Percentiles rank a stretch among this genome's conserved stretches.
Conservation (phyloP, 495 filamentous ascomycete species). For the Aspergillus conjunctus region DNA sequence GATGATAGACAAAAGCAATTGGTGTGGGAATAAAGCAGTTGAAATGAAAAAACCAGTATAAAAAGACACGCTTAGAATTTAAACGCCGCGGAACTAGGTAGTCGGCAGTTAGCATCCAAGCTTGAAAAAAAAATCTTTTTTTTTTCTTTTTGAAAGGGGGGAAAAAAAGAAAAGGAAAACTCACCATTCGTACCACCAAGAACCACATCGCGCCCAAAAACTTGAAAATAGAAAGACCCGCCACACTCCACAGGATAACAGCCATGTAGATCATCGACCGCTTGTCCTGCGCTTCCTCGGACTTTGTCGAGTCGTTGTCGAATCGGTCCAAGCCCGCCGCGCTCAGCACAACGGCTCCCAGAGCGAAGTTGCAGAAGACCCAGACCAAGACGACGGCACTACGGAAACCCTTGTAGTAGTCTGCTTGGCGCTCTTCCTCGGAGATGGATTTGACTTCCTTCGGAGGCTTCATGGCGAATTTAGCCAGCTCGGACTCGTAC, state of each 20-base stretch:
- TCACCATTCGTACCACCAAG: constrained; percentile 81
- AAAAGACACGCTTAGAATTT: constrained; percentile 22
- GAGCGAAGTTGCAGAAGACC: constrained; percentile 95
- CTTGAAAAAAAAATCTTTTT: not conserved
- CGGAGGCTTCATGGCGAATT: constrained; percentile 70
- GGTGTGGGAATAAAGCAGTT: not conserved
- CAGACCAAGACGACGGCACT: constrained; percentile 89
- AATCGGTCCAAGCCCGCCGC: constrained; percentile 78
- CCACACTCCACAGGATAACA: constrained; percentile 91
- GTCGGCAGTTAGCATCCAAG: constrained; percentile 21
- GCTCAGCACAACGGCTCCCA: constrained; percentile 84
- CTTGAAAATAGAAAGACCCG: constrained; percentile 81
- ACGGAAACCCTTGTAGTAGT: constrained; percentile 97
- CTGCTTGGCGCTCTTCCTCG: constrained; percentile 82
- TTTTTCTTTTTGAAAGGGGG: too few relatives aligned
- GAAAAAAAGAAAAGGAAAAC: constrained; percentile 5
- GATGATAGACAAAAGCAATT: not conserved
- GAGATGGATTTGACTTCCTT: constrained; percentile 64
- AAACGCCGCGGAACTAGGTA: constrained; percentile 56
- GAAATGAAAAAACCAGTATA: constrained; percentile 6
- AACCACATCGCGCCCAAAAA: constrained; percentile 95
- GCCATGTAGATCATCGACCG: constrained; percentile 81
- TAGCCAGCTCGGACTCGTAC: constrained; percentile 81
- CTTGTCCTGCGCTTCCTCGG: constrained; percentile 47
- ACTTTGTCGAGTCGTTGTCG: constrained; percentile 29